A percentile compares a stretch with the other conserved stretches of the same genome.
These are phyloP conservation scores for Clathrospora elynae DNA, from an alignment of 2,329 filamentous ascomycete species.

Conservation along the genomic window DNA sequence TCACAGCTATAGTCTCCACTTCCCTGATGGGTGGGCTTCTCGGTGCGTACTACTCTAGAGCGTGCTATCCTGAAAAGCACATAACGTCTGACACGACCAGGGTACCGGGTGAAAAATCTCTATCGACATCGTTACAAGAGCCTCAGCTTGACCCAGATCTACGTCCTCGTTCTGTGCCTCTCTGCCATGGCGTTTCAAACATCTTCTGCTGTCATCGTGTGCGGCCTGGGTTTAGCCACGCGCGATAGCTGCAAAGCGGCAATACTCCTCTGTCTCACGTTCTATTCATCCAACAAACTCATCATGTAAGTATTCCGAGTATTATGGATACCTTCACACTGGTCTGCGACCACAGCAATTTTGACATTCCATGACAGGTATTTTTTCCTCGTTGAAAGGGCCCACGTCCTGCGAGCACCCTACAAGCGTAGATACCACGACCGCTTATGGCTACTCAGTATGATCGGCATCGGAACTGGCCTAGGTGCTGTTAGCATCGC, in stretches of 20 bases:
- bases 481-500: conserved; percentile 38
- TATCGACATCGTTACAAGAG: conserved; percentile 1
- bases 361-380: no score
- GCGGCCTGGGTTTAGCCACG: conserved; percentile 37
- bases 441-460: conserved; percentile 44
- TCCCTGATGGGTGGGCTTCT: conserved; percentile 7
- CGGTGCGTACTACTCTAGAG: not conserved
- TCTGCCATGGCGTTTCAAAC: conserved; percentile 45
- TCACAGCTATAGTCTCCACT: conserved; percentile 7
- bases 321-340: no score
- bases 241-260: conserved; percentile 29
- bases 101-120: conserved; percentile 22
- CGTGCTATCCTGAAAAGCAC: not conserved
- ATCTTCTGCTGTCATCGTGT: conserved; percentile 41
- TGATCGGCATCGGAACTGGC: conserved; percentile 30
- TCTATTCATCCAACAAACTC: not conserved
- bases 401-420: conserved; percentile 46
- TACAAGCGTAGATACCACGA: conserved; percentile 41
- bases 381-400: conserved; percentile 51
- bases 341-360: no score
- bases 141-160: conserved; percentile 26
- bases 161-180: conserved; percentile 45
- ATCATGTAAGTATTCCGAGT: no score
- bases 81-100: conserved; percentile 13
- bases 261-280: not conserved